Evolutionary conservation across 2,329 filamentous ascomycete species (phyloP).

Genomic region (Cladorrhinum sp.): DNA sequence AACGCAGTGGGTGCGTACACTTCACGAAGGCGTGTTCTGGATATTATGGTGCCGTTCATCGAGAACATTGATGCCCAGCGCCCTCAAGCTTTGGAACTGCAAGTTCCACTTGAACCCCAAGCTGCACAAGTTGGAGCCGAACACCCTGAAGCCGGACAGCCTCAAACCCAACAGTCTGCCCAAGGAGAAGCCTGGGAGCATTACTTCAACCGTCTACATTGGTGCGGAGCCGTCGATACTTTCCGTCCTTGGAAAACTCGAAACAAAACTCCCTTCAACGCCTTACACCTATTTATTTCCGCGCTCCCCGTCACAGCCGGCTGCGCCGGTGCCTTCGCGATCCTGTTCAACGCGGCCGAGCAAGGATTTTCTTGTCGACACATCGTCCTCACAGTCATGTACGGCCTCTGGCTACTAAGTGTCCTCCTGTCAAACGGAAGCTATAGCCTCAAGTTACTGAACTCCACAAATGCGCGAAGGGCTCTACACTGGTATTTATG

Average conservation of each 20-base stretch:
- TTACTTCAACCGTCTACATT: slow-evolving; percentile 9
- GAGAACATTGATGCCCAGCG: background rate
- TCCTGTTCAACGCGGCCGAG: background rate
- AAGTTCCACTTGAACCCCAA: background rate
- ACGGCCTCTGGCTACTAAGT: background rate
- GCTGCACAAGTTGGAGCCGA: too few relatives aligned
- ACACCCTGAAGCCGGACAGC: too few relatives aligned
- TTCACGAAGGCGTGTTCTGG: background rate
- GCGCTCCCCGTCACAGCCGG: background rate
- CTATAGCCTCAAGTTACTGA: background rate
- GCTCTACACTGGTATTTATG: background rate
- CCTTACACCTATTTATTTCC: background rate
- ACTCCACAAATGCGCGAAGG: background rate
- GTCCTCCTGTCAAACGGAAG: background rate
- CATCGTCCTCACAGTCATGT: background rate
- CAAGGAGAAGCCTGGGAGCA: background rate
- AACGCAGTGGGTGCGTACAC: slow-evolving; percentile 8
- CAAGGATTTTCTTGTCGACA: background rate
- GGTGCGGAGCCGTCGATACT: background rate
- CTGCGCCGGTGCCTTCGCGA: background rate
- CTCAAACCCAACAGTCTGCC: too few relatives aligned
- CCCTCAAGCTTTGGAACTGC: background rate
- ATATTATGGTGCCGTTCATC: slow-evolving; percentile 1
- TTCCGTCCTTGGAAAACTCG: slow-evolving; percentile 1
- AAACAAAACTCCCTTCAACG: background rate